phyloP scores from a whole-genome alignment of 768 basidiomycete species.

The Thelephora ganbajun region DNA sequence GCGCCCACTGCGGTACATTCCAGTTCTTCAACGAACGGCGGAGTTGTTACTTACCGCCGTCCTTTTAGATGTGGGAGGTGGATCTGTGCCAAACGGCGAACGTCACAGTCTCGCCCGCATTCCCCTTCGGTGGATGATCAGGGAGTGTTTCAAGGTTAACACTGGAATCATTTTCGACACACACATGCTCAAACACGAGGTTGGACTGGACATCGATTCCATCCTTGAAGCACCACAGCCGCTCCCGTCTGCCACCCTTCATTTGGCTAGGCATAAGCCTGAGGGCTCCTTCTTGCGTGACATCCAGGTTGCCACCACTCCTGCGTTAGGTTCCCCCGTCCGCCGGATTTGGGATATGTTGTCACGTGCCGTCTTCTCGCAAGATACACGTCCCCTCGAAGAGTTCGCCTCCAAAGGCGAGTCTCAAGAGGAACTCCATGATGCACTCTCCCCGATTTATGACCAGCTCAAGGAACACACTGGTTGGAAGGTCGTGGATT shows the following conservation, averaged over 20 bases:
- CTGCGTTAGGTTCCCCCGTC: too few species aligned
- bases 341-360: not conserved
- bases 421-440: constrained; percentile 11
- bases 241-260: not conserved
- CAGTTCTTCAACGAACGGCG: not conserved
- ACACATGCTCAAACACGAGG: constrained; percentile 8
- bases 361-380: constrained; percentile 1
- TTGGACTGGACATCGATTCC: constrained; percentile 5
- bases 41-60: not conserved
- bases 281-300: not conserved
- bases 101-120: constrained; percentile 15
- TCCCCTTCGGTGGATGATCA: constrained; percentile 23
- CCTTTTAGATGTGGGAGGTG: constrained; percentile 19
- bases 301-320: too few species aligned
- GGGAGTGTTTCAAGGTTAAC: constrained; percentile 15
- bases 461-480: constrained; percentile 10
- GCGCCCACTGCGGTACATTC: constrained; percentile 24
- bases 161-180: constrained; percentile 18
- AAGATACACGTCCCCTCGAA: too few species aligned
- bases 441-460: constrained; percentile 10
- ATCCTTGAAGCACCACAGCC: not conserved
- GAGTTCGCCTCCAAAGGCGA: not conserved
- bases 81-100: constrained; percentile 12
- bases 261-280: not conserved
- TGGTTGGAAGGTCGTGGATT: too few species aligned